Base-by-base conservation (phyloP, 106 monocot genomes). In the Iris macrosiphon region DNA sequence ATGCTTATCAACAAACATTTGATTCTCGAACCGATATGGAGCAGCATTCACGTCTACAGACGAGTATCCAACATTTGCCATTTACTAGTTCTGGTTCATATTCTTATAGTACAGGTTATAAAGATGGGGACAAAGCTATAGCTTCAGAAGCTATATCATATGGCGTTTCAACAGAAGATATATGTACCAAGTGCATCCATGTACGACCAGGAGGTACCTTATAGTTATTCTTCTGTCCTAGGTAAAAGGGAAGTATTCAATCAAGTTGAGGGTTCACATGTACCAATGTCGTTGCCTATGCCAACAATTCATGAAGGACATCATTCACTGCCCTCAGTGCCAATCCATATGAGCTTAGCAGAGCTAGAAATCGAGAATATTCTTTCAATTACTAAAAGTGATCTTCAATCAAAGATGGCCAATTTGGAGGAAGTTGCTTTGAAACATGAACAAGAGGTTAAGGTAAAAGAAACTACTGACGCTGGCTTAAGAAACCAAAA, bases 191-290 rank as follows among this genome's bases (percentile, higher is more conserved):
- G 48, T 56, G 54, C 89, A 63, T 79, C 74, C 59, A 44, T 71
- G 56, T 75, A 77, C 67, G 69, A 72, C 86, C 85, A 90, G 90
- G 96, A 98, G 96, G 96, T 90, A 90, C 69, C 96, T 87, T 92
- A 79, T 92, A 90, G 74, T 98, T 90, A 98, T 98, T 86, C 96
- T 86, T 87, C 86, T 65, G 58, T 65, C 54, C 64, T 77, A 98
- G 96, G 96, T 80, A 70, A 69, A 25, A 68, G 64, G 70, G 72
- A 80, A 45, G 31, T 28, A 55, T 43, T 77, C 26, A 49, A 66
- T 67, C 76, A 68, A 42, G 55, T 33, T 41, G 77, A 71, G 49
- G 74, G 48, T 39, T 59, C 55, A 21, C 58, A 71, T 4, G 22
- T 37, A 12, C 64, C 60, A 43, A 52, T 66, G 34, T 28, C 77